Percentiles rank a stretch among this genome's conserved stretches.
phyloP scores from a whole-genome alignment of 2,329 filamentous ascomycete species.

The Cladosporium sp. region DNA sequence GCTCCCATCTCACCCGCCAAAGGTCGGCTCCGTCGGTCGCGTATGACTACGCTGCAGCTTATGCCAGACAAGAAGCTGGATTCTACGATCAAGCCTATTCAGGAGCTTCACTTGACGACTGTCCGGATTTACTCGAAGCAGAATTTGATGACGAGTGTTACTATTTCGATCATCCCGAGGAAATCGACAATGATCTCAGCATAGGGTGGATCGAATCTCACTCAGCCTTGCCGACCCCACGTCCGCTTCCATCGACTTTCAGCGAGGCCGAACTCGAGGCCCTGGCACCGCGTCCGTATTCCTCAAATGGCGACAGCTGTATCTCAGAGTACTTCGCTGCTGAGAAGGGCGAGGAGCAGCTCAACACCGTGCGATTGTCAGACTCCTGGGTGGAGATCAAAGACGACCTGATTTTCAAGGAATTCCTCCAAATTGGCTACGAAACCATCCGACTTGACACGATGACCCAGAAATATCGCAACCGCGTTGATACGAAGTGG shows the following conservation, averaged over 20 bases:
- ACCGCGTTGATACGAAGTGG: conserved; percentile 28
- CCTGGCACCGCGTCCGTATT: conserved; percentile 39
- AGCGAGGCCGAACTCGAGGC: conserved; percentile 47
- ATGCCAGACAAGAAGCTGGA: conserved; percentile 7
- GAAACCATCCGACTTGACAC: conserved; percentile 46
- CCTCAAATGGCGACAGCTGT: conserved; percentile 44
- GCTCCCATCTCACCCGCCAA: conserved; percentile 18
- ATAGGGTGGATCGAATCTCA: conserved; percentile 48
- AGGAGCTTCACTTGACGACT: neutral
- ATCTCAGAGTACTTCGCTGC: conserved; percentile 52
- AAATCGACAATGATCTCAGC: conserved; percentile 46
- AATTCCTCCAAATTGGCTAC: conserved; percentile 45
- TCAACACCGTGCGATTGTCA: conserved; percentile 50
- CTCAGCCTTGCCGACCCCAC: conserved; percentile 44
- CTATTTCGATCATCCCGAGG: conserved; percentile 47
- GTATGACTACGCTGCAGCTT: conserved; percentile 11
- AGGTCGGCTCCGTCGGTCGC: conserved; percentile 23
- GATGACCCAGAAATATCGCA: conserved; percentile 28
- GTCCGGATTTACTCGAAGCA: conserved; percentile 36
- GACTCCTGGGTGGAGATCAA: conserved; percentile 52
- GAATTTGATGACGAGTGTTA: conserved; percentile 46
- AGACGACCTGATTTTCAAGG: conserved; percentile 51
- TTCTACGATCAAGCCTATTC: conserved; percentile 1
- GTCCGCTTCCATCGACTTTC: conserved; percentile 45
- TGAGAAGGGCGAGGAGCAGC: conserved; percentile 45